Percentiles rank a stretch among this genome's conserved stretches.
Conservation (phyloP, 1,284 basidiomycete genomes). For the Apiotrichum sp. region DNA sequence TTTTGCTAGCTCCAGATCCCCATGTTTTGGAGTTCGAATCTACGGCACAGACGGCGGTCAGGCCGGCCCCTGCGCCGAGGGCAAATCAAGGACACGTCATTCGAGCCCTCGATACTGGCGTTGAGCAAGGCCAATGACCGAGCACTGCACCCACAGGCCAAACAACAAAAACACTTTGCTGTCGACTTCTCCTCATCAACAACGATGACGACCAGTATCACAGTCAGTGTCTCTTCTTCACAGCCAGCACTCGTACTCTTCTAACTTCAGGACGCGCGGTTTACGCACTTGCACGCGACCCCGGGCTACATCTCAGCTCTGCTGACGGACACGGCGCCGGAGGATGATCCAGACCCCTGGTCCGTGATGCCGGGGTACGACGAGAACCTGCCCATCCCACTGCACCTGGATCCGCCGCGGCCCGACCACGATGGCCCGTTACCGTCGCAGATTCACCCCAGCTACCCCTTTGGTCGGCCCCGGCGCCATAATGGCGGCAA, state of each 20-base stretch:
- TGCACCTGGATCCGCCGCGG: slow-evolving; percentile 28
- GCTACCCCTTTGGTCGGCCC: slow-evolving; percentile 38
- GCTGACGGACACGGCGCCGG: slow-evolving; percentile 34
- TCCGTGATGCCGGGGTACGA: slow-evolving; percentile 44
- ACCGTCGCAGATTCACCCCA: slow-evolving; percentile 36
- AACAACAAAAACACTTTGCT: background rate
- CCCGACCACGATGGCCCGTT: slow-evolving; percentile 41
- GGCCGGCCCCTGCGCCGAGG: too few species aligned
- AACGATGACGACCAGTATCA: slow-evolving; percentile 30
- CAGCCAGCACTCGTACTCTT: background rate
- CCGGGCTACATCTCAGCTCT: slow-evolving; percentile 30
- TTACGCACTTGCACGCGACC: slow-evolving; percentile 39
- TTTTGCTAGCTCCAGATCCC: too few species aligned
- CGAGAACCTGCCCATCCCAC: slow-evolving; percentile 27
- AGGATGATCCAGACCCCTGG: slow-evolving; percentile 30
- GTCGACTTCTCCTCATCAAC: background rate
- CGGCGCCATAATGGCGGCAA: background rate
- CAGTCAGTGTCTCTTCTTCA: slow-evolving; percentile 12
- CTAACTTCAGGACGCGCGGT: slow-evolving; percentile 37
- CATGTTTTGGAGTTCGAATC: too few species aligned
- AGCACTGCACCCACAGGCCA: background rate
- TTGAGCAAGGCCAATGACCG: too few species aligned
- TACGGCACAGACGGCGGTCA: too few species aligned
- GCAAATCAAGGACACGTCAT: too few species aligned
- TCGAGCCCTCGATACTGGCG: too few species aligned